Conservation (phyloP, 441 rosid species). For the Gossypium gossypioides region DNA sequence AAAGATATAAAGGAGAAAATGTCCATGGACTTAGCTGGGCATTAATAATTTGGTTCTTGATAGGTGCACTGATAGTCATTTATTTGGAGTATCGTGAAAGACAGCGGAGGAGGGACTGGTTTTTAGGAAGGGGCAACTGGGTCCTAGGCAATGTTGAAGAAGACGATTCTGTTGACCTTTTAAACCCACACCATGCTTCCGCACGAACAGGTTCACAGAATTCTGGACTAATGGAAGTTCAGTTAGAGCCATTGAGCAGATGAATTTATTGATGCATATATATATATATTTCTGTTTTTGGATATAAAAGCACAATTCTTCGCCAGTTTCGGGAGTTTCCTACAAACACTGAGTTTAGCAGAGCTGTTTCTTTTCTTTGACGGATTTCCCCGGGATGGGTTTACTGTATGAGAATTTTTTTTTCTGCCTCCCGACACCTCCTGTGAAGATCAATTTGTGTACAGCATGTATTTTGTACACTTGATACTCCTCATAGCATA, state of each 20-base stretch:
- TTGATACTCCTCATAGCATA: conserved; percentile 25
- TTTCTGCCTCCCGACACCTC: conserved; percentile 7
- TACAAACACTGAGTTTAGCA: conserved; percentile 1
- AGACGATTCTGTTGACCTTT: conserved; percentile 69
- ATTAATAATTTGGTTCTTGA: conserved; percentile 53
- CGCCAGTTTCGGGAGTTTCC: conserved; percentile 21
- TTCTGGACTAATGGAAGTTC: conserved; percentile 73
- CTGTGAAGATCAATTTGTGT: conserved; percentile 16
- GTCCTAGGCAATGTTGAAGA: conserved; percentile 72
- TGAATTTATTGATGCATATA: conserved; percentile 22
- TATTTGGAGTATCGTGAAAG: conserved; percentile 67
- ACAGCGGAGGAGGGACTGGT: conserved; percentile 38
- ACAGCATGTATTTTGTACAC: conserved; percentile 31
- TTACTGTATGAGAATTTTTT: not conserved
- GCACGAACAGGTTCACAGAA: conserved; percentile 38
- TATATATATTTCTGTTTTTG: not conserved
- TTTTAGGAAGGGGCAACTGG: conserved; percentile 62
- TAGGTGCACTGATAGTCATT: conserved; percentile 34
- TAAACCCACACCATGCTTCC: conserved; percentile 37
- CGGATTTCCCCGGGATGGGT: conserved; percentile 13
- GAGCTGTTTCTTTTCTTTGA: conserved; percentile 16
- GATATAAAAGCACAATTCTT: conserved; percentile 10
- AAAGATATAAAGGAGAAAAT: conserved; percentile 67
- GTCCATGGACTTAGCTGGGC: conserved; percentile 67
- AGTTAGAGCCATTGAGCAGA: conserved; percentile 74